phyloP scores from a whole-genome alignment of 2,329 filamentous ascomycete species.

The Alternaria panax region DNA sequence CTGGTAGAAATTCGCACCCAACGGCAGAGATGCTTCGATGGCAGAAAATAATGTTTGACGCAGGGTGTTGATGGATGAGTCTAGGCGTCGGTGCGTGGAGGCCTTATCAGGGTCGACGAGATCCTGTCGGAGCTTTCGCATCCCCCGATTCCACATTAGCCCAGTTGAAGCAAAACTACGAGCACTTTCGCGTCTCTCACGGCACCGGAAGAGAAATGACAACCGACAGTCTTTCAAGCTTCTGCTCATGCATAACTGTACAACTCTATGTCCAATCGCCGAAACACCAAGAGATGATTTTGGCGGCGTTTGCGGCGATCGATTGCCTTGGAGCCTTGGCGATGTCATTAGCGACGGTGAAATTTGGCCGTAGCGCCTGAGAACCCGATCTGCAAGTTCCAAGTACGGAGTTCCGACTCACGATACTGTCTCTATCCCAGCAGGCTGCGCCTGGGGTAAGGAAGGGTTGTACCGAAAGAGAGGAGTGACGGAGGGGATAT shows the following conservation, averaged over 20 bases:
- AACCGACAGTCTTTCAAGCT: neutral
- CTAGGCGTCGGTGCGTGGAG: neutral
- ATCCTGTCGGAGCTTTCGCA: neutral
- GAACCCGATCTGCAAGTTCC: neutral
- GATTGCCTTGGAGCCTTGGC: neutral
- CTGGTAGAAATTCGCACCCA: no score
- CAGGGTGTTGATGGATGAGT: neutral
- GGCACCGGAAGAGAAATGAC: neutral
- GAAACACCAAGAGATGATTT: neutral
- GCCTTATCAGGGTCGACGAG: neutral
- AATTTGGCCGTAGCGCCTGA: slow-evolving; percentile 1
- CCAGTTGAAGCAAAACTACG: neutral
- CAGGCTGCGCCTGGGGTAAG: neutral
- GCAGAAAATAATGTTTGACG: neutral
- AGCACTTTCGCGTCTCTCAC: neutral
- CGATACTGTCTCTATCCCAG: neutral
- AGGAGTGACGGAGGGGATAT: neutral
- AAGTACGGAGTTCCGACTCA: slow-evolving; percentile 1
- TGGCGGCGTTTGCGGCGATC: neutral
- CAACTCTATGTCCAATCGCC: neutral
- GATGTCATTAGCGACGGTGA: neutral
- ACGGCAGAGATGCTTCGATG: neutral
- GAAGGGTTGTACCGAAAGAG: neutral
- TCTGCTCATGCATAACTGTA: neutral
- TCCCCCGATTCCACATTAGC: neutral